phyloP scores from a whole-genome alignment of 306 rosid genomes.

The Hippophae rhamnoides region DNA sequence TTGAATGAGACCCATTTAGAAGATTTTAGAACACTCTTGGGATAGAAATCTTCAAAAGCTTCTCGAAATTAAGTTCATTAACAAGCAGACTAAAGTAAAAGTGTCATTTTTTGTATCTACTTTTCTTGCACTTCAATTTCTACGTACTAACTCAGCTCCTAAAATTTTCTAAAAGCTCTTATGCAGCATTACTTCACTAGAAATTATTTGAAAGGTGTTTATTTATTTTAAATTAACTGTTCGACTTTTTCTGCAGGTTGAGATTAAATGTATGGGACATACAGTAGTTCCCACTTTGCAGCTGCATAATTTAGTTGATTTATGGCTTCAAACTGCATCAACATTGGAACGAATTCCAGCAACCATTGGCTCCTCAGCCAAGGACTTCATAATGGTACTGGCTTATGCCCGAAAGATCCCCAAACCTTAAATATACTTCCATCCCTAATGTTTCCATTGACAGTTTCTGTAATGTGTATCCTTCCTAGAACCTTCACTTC shows the following conservation, averaged over 20 bases:
- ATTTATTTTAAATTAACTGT: slow-evolving; percentile 1
- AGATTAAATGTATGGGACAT: slow-evolving; percentile 88
- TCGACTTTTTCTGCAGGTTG: slow-evolving; percentile 45
- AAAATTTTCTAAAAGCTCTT: background rate
- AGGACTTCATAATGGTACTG: slow-evolving; percentile 84
- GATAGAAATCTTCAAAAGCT: too few species aligned
- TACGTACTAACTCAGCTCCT: too few species aligned
- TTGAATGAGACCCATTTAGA: too few species aligned
- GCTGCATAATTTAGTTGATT: slow-evolving; percentile 57
- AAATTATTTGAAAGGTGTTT: background rate
- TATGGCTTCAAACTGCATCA: slow-evolving; percentile 67
- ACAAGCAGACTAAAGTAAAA: too few species aligned
- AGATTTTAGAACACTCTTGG: too few species aligned
- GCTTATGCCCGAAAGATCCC: slow-evolving; percentile 58
- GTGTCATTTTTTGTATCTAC: too few species aligned
- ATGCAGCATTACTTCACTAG: background rate
- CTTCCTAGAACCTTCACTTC: background rate
- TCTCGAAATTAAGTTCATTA: too few species aligned
- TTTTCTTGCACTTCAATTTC: too few species aligned
- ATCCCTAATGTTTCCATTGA: background rate
- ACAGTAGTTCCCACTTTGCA: slow-evolving; percentile 61
- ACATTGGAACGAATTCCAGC: slow-evolving; percentile 49
- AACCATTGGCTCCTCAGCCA: slow-evolving; percentile 73
- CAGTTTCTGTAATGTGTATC: background rate
- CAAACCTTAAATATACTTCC: slow-evolving; percentile 27